A percentile compares a stretch with the other conserved stretches of the same genome.
Conservation (phyloP, 257 asterid species). For the Nicotiana undulata region DNA sequence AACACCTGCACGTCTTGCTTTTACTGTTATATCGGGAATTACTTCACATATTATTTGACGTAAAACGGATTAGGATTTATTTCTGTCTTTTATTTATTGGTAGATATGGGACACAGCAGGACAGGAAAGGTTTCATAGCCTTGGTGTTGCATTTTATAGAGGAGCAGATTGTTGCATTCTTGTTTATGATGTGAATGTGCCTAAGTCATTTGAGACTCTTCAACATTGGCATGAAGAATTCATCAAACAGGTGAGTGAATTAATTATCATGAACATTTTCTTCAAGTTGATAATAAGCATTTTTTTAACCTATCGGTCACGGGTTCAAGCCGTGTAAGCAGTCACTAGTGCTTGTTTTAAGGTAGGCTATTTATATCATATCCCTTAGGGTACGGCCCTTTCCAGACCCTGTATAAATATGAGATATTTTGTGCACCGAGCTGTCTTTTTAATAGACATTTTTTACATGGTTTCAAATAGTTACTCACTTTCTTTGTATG, state of each 20-base stretch:
- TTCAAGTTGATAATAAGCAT: background rate
- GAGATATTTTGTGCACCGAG: too few species aligned
- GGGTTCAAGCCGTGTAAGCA: too few species aligned
- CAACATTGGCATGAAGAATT: slow-evolving; percentile 72
- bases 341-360: too few species aligned
- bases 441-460: too few species aligned
- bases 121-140: slow-evolving; percentile 81
- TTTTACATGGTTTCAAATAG: background rate
- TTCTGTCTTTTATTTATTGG: background rate
- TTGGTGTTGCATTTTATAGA: slow-evolving; percentile 78
- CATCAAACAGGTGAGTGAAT: slow-evolving; percentile 51
- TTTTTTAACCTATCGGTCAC: too few species aligned
- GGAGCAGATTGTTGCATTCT: slow-evolving; percentile 95
- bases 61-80: too few species aligned
- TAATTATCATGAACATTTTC: background rate
- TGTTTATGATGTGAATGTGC: slow-evolving; percentile 62
- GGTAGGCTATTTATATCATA: too few species aligned
- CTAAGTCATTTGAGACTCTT: slow-evolving; percentile 76
- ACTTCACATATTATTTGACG: too few species aligned
- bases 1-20: too few species aligned
- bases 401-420: too few species aligned
- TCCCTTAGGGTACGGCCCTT: fast-evolving
- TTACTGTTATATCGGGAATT: too few species aligned
- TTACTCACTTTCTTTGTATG: background rate
- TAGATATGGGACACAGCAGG: slow-evolving; percentile 98